Evolutionary conservation across 2,329 filamentous ascomycete species (phyloP).

Genomic region (Fusarium musae): DNA sequence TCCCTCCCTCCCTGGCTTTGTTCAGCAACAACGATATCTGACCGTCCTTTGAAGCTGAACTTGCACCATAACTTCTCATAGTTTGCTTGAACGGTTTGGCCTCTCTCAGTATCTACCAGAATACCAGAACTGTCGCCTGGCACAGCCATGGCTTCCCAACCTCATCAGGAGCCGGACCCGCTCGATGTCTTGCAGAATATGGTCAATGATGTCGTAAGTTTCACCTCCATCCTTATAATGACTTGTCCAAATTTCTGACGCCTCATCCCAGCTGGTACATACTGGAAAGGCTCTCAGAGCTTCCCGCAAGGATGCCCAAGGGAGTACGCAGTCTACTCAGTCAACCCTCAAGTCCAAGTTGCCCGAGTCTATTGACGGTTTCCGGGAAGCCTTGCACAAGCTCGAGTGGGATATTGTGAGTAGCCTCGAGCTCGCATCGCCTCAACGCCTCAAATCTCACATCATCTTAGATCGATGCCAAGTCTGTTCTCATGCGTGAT

Average conservation of each 20-base stretch:
- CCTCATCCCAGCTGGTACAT: constrained; percentile 62
- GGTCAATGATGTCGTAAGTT: constrained; percentile 65
- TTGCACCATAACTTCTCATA: neutral
- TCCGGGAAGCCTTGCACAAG: constrained; percentile 66
- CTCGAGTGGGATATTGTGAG: constrained; percentile 68
- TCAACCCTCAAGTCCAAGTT: constrained; percentile 55
- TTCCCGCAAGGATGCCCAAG: constrained; percentile 58
- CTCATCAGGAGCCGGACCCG: constrained; percentile 49
- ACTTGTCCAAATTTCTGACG: constrained; percentile 8
- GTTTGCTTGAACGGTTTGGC: neutral
- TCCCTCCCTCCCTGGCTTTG: constrained; percentile 12
- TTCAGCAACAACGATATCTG: constrained; percentile 25
- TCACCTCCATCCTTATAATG: neutral
- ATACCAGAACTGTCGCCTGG: neutral
- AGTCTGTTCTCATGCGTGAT: constrained; percentile 66
- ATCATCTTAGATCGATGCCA: constrained; percentile 56
- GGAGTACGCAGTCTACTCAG: constrained; percentile 49
- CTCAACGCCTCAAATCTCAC: constrained; percentile 6
- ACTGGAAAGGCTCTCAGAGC: constrained; percentile 67
- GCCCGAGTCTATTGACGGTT: constrained; percentile 58
- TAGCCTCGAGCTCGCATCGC: neutral
- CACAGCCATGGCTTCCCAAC: constrained; percentile 47
- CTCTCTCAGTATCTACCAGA: neutral
- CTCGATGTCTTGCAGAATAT: constrained; percentile 63
- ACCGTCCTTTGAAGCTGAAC: neutral